A percentile compares a stretch with the other conserved stretches of the same genome.
These are phyloP conservation scores for Rhodamnia argentea DNA, from an alignment of 345 rosid species.

Conservation along the genomic window DNA sequence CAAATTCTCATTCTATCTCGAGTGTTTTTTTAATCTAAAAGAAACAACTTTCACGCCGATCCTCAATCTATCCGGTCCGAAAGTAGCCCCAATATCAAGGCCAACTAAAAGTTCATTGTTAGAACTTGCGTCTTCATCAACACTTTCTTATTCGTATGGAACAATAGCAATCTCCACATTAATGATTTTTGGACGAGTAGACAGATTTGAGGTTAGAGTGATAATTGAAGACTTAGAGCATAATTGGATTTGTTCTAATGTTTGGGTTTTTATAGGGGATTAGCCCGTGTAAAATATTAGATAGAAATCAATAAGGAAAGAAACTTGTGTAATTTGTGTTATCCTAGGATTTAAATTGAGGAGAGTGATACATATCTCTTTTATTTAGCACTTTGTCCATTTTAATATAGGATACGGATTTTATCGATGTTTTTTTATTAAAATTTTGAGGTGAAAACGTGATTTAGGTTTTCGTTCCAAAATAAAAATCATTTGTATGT, in stretches of 20 bases:
- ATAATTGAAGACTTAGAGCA: neutral
- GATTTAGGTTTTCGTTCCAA: neutral
- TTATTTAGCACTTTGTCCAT: neutral
- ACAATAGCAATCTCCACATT: fast-evolving
- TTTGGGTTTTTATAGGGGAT: neutral
- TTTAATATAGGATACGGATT: neutral
- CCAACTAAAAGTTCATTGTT: neutral
- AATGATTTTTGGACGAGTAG: fast-evolving
- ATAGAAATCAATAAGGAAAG: neutral
- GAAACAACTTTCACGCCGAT: too few species aligned
- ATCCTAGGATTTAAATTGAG: neutral
- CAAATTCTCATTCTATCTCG: neutral
- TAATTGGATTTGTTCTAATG: neutral
- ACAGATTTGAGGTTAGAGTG: neutral
- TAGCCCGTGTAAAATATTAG: neutral
- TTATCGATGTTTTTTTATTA: neutral
- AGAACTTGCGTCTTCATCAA: fast-evolving
- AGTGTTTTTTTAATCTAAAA: too few species aligned
- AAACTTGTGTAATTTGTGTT: neutral
- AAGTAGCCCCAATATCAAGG: neutral
- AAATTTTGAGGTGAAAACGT: neutral
- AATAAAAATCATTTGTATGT: neutral
- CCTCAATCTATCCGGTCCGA: neutral
- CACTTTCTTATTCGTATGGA: neutral
- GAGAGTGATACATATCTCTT: neutral